Conservation (phyloP, 1,284 basidiomycete genomes). For the Mycosarcoma mackinlayi region DNA sequence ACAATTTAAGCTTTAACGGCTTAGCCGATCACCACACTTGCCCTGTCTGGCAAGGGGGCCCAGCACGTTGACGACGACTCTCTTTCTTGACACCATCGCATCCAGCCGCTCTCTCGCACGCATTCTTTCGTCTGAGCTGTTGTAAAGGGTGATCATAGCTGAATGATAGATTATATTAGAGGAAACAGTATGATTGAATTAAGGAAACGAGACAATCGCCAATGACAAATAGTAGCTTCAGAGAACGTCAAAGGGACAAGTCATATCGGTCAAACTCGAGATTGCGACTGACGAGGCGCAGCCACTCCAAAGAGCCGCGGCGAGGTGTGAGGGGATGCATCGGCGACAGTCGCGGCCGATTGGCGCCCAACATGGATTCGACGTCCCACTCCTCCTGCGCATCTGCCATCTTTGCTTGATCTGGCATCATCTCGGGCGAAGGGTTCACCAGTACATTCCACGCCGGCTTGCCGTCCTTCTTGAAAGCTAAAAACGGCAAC, state of each 20-base stretch:
- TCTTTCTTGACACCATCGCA: no score
- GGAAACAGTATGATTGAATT: conserved; percentile 2
- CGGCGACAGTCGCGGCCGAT: conserved; percentile 19
- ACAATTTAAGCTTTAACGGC: neutral
- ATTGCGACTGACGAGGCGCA: conserved; percentile 35
- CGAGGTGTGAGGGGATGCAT: conserved; percentile 30
- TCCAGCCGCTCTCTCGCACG: neutral
- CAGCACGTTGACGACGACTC: no score
- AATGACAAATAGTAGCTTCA: neutral
- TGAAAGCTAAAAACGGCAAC: conserved; percentile 25
- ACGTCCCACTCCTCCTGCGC: conserved; percentile 45
- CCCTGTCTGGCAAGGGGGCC: no score
- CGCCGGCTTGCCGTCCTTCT: conserved; percentile 17
- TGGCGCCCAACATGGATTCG: conserved; percentile 32
- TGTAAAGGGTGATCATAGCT: conserved; percentile 1
- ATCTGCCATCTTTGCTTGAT: conserved; percentile 8
- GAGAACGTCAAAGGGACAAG: conserved; percentile 16
- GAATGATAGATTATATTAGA: conserved; percentile 5
- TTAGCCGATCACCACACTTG: neutral
- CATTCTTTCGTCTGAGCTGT: neutral
- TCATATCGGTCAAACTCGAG: conserved; percentile 33
- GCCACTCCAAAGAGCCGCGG: conserved; percentile 34
- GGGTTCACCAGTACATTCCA: conserved; percentile 40
- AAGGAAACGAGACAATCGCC: neutral
- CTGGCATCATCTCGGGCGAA: conserved; percentile 14